phyloP scores from a whole-genome alignment of 345 rosid species.

The Pseudoturritis turrita region DNA sequence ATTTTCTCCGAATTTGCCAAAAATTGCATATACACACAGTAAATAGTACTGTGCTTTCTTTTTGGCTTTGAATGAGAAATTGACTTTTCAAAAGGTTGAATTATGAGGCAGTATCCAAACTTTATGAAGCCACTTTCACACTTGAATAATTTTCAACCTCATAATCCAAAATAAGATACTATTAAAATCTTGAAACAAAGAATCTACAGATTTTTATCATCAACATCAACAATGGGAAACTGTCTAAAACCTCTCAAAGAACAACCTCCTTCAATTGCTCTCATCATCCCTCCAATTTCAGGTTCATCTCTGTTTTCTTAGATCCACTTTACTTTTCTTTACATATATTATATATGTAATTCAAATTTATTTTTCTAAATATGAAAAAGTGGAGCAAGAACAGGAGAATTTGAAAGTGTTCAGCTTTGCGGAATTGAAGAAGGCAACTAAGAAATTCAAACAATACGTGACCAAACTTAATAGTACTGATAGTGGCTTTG shows the following conservation, averaged over 20 bases:
- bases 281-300: neutral
- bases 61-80: neutral
- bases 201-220: neutral
- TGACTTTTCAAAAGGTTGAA: conserved; percentile 11
- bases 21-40: neutral
- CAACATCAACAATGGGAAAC: conserved; percentile 13
- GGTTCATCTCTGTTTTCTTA: neutral
- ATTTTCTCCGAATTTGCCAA: neutral
- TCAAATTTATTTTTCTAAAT: neutral
- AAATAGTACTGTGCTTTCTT: neutral
- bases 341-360: neutral
- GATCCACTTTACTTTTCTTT: neutral
- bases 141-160: conserved; percentile 4
- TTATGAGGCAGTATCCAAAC: neutral
- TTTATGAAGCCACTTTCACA: conserved; percentile 7
- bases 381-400: neutral
- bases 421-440: neutral
- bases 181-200: neutral
- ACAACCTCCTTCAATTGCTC: neutral
- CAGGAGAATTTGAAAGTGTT: conserved; percentile 2
- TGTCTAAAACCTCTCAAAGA: conserved; percentile 7
- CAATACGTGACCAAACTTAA: neutral
- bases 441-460: conserved; percentile 1
- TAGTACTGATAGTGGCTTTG: neutral
- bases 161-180: neutral